Base-by-base conservation (phyloP, 2,329 filamentous ascomycete species). In the Orbilia blumenaviensis region DNA sequence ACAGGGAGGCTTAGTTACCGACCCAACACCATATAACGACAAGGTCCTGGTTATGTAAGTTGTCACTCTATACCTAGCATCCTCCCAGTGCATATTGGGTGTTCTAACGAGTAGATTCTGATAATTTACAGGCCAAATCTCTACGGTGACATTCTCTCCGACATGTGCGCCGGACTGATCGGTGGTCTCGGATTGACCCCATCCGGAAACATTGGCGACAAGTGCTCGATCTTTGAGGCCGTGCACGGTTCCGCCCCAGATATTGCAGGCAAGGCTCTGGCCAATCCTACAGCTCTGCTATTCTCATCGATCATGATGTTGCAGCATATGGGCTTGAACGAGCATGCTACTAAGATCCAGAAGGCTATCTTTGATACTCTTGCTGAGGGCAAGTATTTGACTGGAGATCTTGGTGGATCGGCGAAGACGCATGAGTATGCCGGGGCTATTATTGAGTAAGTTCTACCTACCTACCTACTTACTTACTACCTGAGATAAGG, bases 141-240 rank as follows among this genome's bases (percentile, higher is more conserved):
- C 82, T 99, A 98, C 88, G 95, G 95, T 85, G 95, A 98, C 86
- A 99, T 99, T 88, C 89, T 99, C 80, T 98, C 94, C 82, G 95
- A 99, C 85, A 97, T 98, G 93, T 98, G 95, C 87, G 95, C 95
- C 82, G 95, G 95, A 86, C 88, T 99, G 81, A 98, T 99, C 82
- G 95, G 95, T 84, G 95, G 95, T 85, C 91, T 99, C 79, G 95
- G 95, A 84, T 90, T 99, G 62, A 97, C 95, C 41, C 95, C 95
- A 79, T 98, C 94, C 41, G 95, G 94, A 82, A 99, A 99, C 89
- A 98, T 97, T 83, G 95, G 93, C 85, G 93, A 97, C 85, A 92
- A 97, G 87, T 98, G 93, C 91, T 97, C 93, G 84, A 97, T 98
- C 87, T 99, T 99, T 87, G 95, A 99, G 87, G 95, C 95, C 81